Evolutionary conservation across 805 yeast genomes (phyloP), one percentile per base, ranked within the genome.

Genomic region (Suhomyces tanzawaensis): DNA sequence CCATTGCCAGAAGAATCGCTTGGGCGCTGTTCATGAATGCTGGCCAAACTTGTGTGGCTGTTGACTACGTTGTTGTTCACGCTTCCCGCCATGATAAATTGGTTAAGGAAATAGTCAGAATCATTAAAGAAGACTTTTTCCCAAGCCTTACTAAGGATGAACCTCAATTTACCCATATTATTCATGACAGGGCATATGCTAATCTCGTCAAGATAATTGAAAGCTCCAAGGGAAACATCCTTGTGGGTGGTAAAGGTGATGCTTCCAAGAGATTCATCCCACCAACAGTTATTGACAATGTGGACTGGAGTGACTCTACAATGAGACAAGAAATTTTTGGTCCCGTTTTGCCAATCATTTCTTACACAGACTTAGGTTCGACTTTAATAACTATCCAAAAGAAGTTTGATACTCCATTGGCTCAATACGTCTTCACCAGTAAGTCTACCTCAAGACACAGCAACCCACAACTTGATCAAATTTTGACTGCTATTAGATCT

Each of bases 41-140:
- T 13, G 98, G 98, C 13, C 98, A 90, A 65, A 81, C 93, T 2
- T 90, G 97, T 66, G 85, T 87, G 27, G 85, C 95, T 7, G 84
- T 90, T 7, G 98, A 91, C 63, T 90, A 88, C 53, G 64, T 84
- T 4, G 52, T 87, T 31, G 83, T 80, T n/a, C 87, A 83, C 41
- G 76, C 71, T 39, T 58, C 69, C 3, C 60, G 80, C 16, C 77
- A 81, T 51, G 75, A 66, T 19, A 64, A 74, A 45, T 75, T 85
- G 35, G 60, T 79, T 6, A 48, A 49, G 1, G 66, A 61, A 5
- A 53, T 76, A 39, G 51, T 70, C 37, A 49, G 58, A 27, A 70
- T 71, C 15, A 51, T 74, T 21, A 58, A 62, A 23, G 60, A 64
- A 19, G 71, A 68, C 32, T 62, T 78, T 32, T 86, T 57, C 55